Conservation (phyloP, 805 yeast genomes). For the Saturnispora halmiae region DNA sequence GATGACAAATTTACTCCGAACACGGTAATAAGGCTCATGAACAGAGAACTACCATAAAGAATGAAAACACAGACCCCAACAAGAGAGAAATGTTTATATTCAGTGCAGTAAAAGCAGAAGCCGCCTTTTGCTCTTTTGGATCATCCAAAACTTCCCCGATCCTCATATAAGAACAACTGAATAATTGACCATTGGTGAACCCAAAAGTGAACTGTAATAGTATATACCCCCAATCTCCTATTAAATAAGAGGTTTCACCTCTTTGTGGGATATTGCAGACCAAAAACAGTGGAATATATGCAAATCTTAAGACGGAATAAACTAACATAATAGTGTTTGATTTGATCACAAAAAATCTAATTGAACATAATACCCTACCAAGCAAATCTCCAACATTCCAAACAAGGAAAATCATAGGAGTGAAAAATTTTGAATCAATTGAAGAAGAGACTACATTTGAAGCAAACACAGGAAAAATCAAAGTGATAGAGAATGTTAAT, state of each 20-base stretch:
- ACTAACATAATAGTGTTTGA: slow-evolving; percentile 37
- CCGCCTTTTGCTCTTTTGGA: slow-evolving; percentile 71
- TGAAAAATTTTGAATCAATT: slow-evolving; percentile 35
- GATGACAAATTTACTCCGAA: too few species aligned
- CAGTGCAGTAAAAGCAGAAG: slow-evolving; percentile 86
- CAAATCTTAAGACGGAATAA: slow-evolving; percentile 47
- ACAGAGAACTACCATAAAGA: slow-evolving; percentile 38
- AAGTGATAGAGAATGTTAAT: slow-evolving; percentile 61
- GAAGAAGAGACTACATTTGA: slow-evolving; percentile 45
- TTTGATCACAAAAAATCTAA: slow-evolving; percentile 32
- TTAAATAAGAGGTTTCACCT: slow-evolving; percentile 24
- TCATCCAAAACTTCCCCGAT: slow-evolving; percentile 25
- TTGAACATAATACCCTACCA: slow-evolving; percentile 66
- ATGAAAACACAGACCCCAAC: slow-evolving; percentile 69
- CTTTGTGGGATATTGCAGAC: slow-evolving; percentile 49
- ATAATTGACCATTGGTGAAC: slow-evolving; percentile 75
- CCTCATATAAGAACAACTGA: slow-evolving; percentile 57
- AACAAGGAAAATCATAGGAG: slow-evolving; percentile 69
- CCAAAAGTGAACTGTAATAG: slow-evolving; percentile 73
- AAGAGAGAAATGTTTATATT: slow-evolving; percentile 73
- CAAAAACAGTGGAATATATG: slow-evolving; percentile 64
- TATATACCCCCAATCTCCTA: slow-evolving; percentile 61
- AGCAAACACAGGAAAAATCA: slow-evolving; percentile 87
- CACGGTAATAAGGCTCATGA: too few species aligned
- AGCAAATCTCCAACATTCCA: slow-evolving; percentile 88